phyloP scores from a whole-genome alignment of 2,329 filamentous ascomycete genomes.

The Paracoccidioides brasiliensis region DNA sequence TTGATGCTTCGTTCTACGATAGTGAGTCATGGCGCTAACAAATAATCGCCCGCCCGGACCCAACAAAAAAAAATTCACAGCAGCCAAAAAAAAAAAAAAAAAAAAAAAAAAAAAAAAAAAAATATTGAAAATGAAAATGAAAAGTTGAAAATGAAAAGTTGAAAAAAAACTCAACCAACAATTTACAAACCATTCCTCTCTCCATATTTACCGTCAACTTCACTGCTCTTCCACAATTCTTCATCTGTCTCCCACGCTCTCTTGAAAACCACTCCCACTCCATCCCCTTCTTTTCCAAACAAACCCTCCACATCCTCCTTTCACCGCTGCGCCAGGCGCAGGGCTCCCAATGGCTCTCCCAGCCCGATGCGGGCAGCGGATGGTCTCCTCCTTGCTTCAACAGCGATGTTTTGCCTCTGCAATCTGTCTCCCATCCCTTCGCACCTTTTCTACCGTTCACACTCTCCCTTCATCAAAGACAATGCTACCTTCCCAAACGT shows the following conservation, averaged over 20 bases:
- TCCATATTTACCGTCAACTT: neutral
- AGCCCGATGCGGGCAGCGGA: conserved; percentile 32
- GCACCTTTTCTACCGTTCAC: conserved; percentile 28
- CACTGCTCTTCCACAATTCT: neutral
- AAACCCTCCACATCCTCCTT: conserved; percentile 10
- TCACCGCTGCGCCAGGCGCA: conserved; percentile 16
- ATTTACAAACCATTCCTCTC: neutral
- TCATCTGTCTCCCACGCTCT: neutral
- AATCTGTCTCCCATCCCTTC: conserved; percentile 23
- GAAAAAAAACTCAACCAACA: too few relatives aligned
- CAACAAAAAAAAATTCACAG: neutral
- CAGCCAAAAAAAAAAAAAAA: neutral
- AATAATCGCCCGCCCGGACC: neutral
- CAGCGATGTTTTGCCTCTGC: conserved; percentile 29
- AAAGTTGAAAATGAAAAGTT: too few relatives aligned
- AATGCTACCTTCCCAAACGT: conserved; percentile 20
- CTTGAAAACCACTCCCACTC: neutral
- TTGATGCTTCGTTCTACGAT: neutral
- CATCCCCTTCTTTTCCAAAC: neutral
- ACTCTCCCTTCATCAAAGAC: conserved; percentile 19
- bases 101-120: neutral
- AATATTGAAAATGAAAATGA: neutral
- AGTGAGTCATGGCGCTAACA: neutral
- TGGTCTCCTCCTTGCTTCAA: conserved; percentile 28
- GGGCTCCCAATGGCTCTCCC: conserved; percentile 32